Percentiles rank a stretch among this genome's conserved stretches.
phyloP scores from a whole-genome alignment of 2,329 filamentous ascomycete species.

The Xylaria sp. region DNA sequence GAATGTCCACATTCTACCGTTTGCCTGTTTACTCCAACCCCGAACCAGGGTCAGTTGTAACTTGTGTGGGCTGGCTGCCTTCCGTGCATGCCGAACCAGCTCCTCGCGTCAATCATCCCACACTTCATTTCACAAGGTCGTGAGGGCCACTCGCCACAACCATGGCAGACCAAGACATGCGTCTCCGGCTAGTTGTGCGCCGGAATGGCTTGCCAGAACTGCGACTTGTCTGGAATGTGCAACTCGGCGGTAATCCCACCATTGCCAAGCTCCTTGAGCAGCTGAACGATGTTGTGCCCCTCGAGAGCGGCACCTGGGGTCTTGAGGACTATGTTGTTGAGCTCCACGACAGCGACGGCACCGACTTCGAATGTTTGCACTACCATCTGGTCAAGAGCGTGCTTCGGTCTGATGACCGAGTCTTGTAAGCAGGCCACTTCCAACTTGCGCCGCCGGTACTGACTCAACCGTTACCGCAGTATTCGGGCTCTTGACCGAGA shows the following conservation, averaged over 20 bases:
- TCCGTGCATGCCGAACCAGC: background rate
- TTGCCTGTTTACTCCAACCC: background rate
- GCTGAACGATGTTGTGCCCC: conserved; percentile 72
- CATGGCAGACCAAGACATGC: conserved; percentile 48
- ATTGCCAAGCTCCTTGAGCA: conserved; percentile 71
- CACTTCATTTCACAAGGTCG: background rate
- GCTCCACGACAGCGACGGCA: conserved; percentile 50
- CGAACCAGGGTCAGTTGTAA: too few species aligned
- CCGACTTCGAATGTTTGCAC: conserved; percentile 79
- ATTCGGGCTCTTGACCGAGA: conserved; percentile 72
- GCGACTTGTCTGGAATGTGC: conserved; percentile 65
- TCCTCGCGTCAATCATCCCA: background rate
- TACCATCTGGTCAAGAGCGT: conserved; percentile 67
- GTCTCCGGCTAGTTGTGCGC: conserved; percentile 66
- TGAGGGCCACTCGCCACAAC: conserved; percentile 4
- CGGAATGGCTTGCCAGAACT: conserved; percentile 69
- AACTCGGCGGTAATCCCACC: conserved; percentile 55
- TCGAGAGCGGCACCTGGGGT: conserved; percentile 78
- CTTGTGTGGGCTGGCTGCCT: too few species aligned
- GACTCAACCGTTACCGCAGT: conserved; percentile 37
- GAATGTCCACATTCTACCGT: background rate
- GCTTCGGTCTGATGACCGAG: conserved; percentile 76
- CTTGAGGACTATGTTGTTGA: conserved; percentile 87
- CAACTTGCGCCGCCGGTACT: background rate
- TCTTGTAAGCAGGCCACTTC: conserved; percentile 54